These are phyloP conservation scores for Passiflora organensis DNA, from an alignment of 345 rosid species.

Conservation along the genomic window DNA sequence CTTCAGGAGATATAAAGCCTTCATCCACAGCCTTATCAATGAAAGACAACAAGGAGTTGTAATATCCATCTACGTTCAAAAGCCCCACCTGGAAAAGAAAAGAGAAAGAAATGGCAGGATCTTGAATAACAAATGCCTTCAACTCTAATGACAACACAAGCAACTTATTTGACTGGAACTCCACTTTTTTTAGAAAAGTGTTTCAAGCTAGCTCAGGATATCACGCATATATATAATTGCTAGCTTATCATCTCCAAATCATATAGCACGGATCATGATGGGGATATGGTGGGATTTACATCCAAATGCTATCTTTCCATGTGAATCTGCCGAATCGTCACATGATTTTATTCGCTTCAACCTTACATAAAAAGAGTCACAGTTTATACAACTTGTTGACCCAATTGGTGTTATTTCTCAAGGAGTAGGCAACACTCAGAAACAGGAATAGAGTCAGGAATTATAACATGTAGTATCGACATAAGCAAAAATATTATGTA, in stretches of 20 bases:
- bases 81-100: slow-evolving; percentile 70
- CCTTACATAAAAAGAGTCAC: background rate
- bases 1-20: slow-evolving; percentile 78
- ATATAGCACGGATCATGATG: slow-evolving; percentile 12
- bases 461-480: slow-evolving; percentile 14
- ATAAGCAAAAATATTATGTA: background rate
- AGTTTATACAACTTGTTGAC: slow-evolving; percentile 8
- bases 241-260: slow-evolving; percentile 5
- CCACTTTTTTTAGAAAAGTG: slow-evolving; percentile 1
- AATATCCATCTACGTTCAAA: slow-evolving; percentile 92
- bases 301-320: slow-evolving; percentile 42
- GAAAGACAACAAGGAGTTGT: slow-evolving; percentile 75
- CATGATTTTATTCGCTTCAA: slow-evolving; percentile 36
- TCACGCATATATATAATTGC: slow-evolving; percentile 22
- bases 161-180: background rate
- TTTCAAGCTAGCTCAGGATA: too few relatives aligned
- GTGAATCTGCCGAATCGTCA: slow-evolving; percentile 35
- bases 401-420: slow-evolving; percentile 7
- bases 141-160: too few relatives aligned
- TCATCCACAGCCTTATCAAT: slow-evolving; percentile 92
- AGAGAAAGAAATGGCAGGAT: too few relatives aligned
- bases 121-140: too few relatives aligned
- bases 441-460: slow-evolving; percentile 18
- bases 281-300: slow-evolving; percentile 17
- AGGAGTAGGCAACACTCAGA: slow-evolving; percentile 9